phyloP scores from a whole-genome alignment of 139 green algal genomes.

The Chlorella ohadii region DNA sequence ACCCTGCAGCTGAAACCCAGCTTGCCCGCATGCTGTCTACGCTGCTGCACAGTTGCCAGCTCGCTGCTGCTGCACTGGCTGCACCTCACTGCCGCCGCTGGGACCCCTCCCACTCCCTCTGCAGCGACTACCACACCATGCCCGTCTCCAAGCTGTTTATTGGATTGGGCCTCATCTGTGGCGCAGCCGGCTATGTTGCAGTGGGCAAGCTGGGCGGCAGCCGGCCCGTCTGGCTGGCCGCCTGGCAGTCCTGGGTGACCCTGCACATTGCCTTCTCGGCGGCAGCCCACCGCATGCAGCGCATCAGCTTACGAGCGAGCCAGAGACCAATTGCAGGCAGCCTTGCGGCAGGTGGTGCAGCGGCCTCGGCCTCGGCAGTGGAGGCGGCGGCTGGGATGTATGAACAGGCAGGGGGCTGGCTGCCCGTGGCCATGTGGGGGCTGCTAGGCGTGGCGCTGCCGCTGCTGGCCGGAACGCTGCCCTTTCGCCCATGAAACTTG shows the following conservation, averaged over 20 bases:
- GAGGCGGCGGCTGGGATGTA: background rate
- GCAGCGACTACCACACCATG: conserved; percentile 34
- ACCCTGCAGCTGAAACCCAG: too few species aligned
- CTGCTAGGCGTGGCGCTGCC: conserved; percentile 16
- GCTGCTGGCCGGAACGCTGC: background rate
- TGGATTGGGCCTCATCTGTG: conserved; percentile 39
- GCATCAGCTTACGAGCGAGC: background rate
- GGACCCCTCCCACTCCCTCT: too few species aligned
- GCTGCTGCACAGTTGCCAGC: too few species aligned
- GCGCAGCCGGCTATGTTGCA: conserved; percentile 33
- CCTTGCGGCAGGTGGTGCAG: background rate
- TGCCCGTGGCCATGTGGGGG: conserved; percentile 6
- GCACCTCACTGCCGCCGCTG: background rate
- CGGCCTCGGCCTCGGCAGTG: background rate
- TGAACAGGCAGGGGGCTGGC: background rate
- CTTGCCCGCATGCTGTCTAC: too few species aligned
- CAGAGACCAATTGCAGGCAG: too few species aligned
- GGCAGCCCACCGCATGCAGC: conserved; percentile 12
- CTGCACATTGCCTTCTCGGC: conserved; percentile 24
- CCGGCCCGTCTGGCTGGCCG: conserved; percentile 28
- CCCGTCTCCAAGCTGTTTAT: conserved; percentile 44
- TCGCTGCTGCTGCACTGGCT: too few species aligned
- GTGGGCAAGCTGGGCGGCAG: conserved; percentile 45
- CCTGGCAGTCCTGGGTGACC: conserved; percentile 48
- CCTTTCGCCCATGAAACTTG: conserved; percentile 1